A percentile compares a stretch with the other conserved stretches of the same genome.
Conservation (phyloP, 2,329 filamentous ascomycete genomes). For the Botrytis cinerea region DNA sequence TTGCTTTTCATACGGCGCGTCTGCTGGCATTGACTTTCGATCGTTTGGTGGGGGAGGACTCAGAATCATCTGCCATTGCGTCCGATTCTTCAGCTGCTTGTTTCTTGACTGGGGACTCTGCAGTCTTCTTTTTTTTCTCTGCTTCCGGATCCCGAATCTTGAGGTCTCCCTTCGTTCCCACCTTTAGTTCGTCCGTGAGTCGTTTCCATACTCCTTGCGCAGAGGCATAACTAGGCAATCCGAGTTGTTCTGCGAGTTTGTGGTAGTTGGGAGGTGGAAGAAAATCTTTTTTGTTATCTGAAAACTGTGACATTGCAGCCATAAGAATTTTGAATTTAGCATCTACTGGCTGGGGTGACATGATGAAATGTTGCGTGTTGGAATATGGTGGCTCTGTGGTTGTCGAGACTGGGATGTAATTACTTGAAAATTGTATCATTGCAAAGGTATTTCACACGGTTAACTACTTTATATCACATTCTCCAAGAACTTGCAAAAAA, state of each 20-base stretch:
- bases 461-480: conserved; percentile 1
- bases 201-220: not conserved
- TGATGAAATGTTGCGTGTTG: not conserved
- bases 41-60: not conserved
- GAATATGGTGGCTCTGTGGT: not conserved
- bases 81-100: not conserved
- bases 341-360: not conserved
- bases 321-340: not conserved
- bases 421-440: not conserved
- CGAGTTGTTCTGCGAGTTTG: not conserved
- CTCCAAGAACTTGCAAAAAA: not conserved
- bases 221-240: not conserved
- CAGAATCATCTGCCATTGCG: not conserved
- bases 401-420: not conserved
- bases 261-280: not conserved
- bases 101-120: not conserved
- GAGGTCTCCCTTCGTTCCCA: not conserved
- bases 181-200: conserved; percentile 2
- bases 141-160: not conserved
- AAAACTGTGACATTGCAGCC: not conserved
- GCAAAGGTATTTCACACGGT: not conserved
- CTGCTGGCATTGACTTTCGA: not conserved
- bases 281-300: not conserved
- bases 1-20: not conserved
- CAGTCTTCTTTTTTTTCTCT: not conserved